Evolutionary conservation across 2,329 filamentous ascomycete genomes (phyloP), one percentile per base, ranked within the genome.

Genomic region (Calonectria crousiana): DNA sequence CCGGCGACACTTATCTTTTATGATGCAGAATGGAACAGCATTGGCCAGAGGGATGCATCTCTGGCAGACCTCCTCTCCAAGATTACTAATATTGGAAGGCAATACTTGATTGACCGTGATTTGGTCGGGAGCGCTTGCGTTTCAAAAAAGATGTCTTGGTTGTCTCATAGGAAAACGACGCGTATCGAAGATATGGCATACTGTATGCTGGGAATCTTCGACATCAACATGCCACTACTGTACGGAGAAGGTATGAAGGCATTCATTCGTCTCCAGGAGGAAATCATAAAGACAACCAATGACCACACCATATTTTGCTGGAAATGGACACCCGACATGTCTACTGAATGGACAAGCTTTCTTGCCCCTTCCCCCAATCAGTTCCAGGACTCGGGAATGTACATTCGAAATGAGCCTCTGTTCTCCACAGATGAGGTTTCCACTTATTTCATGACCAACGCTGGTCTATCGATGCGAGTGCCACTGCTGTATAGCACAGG

Each of bases 161-260:
- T 72, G 11, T 65, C 76, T 28, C 52, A 72, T 11, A 60, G 77
- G 1, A 44, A 68, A 20, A 79, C 77, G 13, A 79, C 77, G 4
- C 67, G 75, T 0, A 26, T 68, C 4, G 78, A 80, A 67, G 78
- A 80, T 56, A 74, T 70, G 36, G 78, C 78, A 2, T 80, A 80
- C 64, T 78, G 77, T 32, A 66, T 80, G n/a, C 71, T 80, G 18
- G 78, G 78, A 13, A 49, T 80, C 2, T 79, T 80, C 28, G 71
- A 75, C 36, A 71, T 79, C 28, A 75, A 75, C 62, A 80, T 80
- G 78, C 76, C 77, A 6, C 71, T 80, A 26, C 69, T 80, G 2
- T 80, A 79, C 41, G 78, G 77, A 26, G 77, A 80, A 44, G 77
- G 78, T 0, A 53, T 67, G 13, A 69, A 71, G 11, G 76, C 78